Base-by-base conservation (phyloP, 352 stramenopile genomes). In the Globisporangium rhizosaccharum region DNA sequence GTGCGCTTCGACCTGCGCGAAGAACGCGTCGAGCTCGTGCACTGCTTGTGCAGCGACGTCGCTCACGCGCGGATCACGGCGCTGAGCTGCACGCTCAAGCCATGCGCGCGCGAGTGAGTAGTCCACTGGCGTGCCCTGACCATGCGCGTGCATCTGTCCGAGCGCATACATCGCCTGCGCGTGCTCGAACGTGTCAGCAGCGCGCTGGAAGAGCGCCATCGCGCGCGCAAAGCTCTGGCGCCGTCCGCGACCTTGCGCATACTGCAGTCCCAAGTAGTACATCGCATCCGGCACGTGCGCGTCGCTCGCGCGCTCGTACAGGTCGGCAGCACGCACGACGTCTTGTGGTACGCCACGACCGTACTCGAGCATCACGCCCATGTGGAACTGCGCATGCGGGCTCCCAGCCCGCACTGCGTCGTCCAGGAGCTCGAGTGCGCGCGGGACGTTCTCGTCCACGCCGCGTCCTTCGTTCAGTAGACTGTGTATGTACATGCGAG, bases 351-450 rank as follows among this genome's bases (percentile, higher is more conserved):
- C 66, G 3, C 73, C 73, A 25, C 69, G 71, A 41, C 76, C 76
- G 59, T 85, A 85, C 47, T 85, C 76, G 61, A 67, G n/a, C 67
- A 83, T 66, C 33, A 85, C 41, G 12, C 66, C 75, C n/a, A 84
- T 59, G 44, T 76, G 72, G 42, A 82, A 75, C 36, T 62, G 62
- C 11, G 70, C 75, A 28, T 71, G 57, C 1, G 55, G 51, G 52
- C 63, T 79, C 15, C 56, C 56, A 10, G 46, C 53, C 8, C 15
- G 55, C 18, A 26, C 66, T 9, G 75, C 72, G 7, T 76, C 65
- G 18, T 62, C 48, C 33, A 85, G 60, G 23, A 85, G 56, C 14
- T 67, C 53, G 1, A 73, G 51, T 12, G 75, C 72, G 17, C 68
- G 70, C 42, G 37, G 36, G 2, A 69, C 53, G 51, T 79, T 63